Percentiles rank a stretch among this genome's conserved stretches.
phyloP scores from a whole-genome alignment of 164 flowering plant species.

The Chimonanthus salicifolius region DNA sequence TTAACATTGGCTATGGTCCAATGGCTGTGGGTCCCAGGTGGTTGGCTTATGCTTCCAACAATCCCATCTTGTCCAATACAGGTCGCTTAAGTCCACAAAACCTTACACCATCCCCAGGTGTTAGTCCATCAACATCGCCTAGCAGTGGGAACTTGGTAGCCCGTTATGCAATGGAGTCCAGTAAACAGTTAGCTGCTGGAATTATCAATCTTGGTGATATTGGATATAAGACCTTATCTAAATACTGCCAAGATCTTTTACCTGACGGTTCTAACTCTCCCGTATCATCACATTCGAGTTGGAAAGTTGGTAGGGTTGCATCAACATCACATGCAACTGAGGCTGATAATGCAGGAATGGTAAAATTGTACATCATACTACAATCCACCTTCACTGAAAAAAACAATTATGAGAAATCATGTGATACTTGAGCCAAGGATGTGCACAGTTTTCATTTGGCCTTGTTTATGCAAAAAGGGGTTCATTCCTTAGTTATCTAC shows the following conservation, averaged over 20 bases:
- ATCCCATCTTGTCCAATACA: slow-evolving; percentile 53
- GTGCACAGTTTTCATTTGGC: not conserved
- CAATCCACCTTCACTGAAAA: not conserved
- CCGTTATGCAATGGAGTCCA: slow-evolving; percentile 92
- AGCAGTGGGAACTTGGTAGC: slow-evolving; percentile 69
- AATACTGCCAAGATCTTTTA: slow-evolving; percentile 73
- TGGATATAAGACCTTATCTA: slow-evolving; percentile 85
- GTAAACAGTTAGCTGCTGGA: slow-evolving; percentile 87
- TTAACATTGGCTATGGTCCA: slow-evolving; percentile 89
- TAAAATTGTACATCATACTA: slow-evolving; percentile 23
- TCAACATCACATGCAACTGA: slow-evolving; percentile 49
- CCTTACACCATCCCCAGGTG: slow-evolving; percentile 78
- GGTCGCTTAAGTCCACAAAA: slow-evolving; percentile 86
- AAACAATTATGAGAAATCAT: not conserved
- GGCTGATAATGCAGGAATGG: slow-evolving; percentile 75
- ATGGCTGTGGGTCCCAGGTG: slow-evolving; percentile 96
- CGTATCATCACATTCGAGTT: slow-evolving; percentile 55
- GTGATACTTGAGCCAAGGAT: not conserved
- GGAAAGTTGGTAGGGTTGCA: slow-evolving; percentile 59
- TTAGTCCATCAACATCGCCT: slow-evolving; percentile 92
- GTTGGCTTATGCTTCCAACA: slow-evolving; percentile 93
- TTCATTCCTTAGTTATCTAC: not conserved
- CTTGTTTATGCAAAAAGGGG: not conserved
- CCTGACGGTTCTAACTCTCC: slow-evolving; percentile 88
- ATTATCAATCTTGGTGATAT: slow-evolving; percentile 80